Evolutionary conservation across 2,329 filamentous ascomycete species (phyloP).

Genomic region (Botryotinia convoluta): DNA sequence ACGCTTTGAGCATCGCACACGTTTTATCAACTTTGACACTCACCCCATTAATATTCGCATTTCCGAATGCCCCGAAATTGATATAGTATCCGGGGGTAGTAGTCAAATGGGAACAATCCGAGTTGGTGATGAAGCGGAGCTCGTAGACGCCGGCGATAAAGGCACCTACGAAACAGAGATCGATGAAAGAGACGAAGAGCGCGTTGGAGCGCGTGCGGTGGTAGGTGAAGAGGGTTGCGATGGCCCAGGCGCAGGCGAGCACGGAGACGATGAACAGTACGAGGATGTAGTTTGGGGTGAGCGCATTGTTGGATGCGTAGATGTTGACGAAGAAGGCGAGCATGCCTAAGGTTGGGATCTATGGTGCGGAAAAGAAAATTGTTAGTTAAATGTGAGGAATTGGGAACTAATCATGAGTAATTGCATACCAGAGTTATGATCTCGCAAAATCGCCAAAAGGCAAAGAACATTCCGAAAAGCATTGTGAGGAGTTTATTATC

Average conservation of each 20-base stretch:
- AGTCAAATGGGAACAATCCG: constrained; percentile 64
- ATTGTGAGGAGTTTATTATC: constrained; percentile 40
- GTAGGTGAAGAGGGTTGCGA: constrained; percentile 66
- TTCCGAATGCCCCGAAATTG: constrained; percentile 61
- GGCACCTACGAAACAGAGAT: constrained; percentile 60
- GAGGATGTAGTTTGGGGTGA: constrained; percentile 62
- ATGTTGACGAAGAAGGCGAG: constrained; percentile 64
- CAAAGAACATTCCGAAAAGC: constrained; percentile 62
- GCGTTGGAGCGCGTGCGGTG: constrained; percentile 60
- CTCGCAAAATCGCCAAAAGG: constrained; percentile 60
- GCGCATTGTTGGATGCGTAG: constrained; percentile 54
- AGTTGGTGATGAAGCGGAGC: constrained; percentile 56
- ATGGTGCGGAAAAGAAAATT: neutral
- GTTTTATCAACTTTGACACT: constrained; percentile 64
- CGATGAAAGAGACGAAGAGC: constrained; percentile 58
- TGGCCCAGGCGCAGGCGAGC: constrained; percentile 60
- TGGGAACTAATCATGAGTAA: neutral
- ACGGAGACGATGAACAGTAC: constrained; percentile 66
- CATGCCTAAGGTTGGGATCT: constrained; percentile 67
- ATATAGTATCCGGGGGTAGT: constrained; percentile 50
- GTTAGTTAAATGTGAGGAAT: constrained; percentile 11
- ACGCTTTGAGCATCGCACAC: constrained; percentile 89
- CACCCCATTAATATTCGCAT: constrained; percentile 51
- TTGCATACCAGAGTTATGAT: constrained; percentile 59
- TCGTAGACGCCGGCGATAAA: constrained; percentile 62